Evolutionary conservation across 2,329 filamentous ascomycete genomes (phyloP).

Genomic region (Arthrinium phaeospermum): DNA sequence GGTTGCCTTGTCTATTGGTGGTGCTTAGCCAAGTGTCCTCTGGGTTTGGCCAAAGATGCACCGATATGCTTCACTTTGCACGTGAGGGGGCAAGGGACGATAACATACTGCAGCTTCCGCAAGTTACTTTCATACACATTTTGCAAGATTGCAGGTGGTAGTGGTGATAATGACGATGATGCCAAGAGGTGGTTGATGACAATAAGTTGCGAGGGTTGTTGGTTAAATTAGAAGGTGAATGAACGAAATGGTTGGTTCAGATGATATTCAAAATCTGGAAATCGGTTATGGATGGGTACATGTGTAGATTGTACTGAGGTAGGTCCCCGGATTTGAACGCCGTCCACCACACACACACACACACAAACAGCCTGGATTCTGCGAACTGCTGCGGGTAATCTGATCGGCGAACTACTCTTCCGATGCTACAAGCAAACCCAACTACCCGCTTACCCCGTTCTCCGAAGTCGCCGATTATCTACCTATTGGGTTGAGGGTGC

Average conservation of each 20-base stretch:
- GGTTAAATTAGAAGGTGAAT: background rate
- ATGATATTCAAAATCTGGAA: no score
- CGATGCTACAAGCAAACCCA: background rate
- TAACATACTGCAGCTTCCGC: conserved; percentile 65
- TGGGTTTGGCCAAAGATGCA: background rate
- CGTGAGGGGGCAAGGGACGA: background rate
- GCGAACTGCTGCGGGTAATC: background rate
- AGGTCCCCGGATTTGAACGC: background rate
- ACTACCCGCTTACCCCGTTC: background rate
- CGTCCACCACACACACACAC: background rate
- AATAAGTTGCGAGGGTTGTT: background rate
- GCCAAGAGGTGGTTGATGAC: background rate
- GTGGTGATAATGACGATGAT: background rate
- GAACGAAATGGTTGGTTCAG: no score
- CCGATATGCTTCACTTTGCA: background rate
- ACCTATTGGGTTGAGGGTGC: background rate
- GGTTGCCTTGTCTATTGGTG: conserved; percentile 56
- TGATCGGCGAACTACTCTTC: conserved; percentile 8
- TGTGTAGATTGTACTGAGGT: background rate
- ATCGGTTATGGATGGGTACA: no score
- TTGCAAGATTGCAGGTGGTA: conserved; percentile 23
- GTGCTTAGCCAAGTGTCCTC: background rate
- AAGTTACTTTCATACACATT: conserved; percentile 72
- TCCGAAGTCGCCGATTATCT: conserved; percentile 7
- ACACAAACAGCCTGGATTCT: background rate